These are phyloP conservation scores for Stagonosporopsis chrysanthemi DNA, from an alignment of 2,329 filamentous ascomycete genomes.

Conservation along the genomic window DNA sequence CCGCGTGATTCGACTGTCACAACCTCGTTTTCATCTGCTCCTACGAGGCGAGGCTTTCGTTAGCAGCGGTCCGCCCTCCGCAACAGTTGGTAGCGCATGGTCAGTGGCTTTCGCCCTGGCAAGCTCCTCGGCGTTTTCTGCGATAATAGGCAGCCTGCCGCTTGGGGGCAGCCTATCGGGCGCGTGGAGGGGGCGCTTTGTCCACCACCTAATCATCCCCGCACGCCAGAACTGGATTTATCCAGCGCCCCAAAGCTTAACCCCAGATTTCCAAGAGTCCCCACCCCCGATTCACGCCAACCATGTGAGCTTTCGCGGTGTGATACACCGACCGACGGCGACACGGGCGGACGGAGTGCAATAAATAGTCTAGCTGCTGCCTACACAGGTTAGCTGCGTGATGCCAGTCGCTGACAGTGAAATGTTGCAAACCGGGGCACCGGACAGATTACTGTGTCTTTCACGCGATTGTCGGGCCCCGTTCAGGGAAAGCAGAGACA, in stretches of 20 bases:
- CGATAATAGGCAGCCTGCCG: constrained; percentile 20
- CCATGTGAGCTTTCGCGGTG: constrained; percentile 18
- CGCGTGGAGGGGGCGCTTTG: constrained; percentile 21
- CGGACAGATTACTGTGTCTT: constrained; percentile 3
- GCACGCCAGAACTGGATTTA: constrained; percentile 25
- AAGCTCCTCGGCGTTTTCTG: constrained; percentile 18
- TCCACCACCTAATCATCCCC: constrained; percentile 25
- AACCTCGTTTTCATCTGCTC: constrained; percentile 22
- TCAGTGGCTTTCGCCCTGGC: constrained; percentile 22
- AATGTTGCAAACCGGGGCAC: background rate
- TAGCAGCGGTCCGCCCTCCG: constrained; percentile 31
- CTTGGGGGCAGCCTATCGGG: constrained; percentile 25
- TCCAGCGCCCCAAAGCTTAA: constrained; percentile 26
- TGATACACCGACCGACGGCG: constrained; percentile 25
- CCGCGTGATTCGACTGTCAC: constrained; percentile 23
- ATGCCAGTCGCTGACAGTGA: constrained; percentile 3
- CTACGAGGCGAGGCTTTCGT: constrained; percentile 24
- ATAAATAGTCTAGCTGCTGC: constrained; percentile 19
- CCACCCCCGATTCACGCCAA: constrained; percentile 21
- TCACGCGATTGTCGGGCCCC: background rate
- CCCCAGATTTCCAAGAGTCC: constrained; percentile 27
- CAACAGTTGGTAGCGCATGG: constrained; percentile 25
- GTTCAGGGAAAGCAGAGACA: background rate
- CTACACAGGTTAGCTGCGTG: constrained; percentile 6
- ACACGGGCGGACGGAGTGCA: constrained; percentile 22